A percentile compares a stretch with the other conserved stretches of the same genome.
Evolutionary conservation across 2,329 filamentous ascomycete genomes (phyloP).

Genomic region (Xylaria sp.): DNA sequence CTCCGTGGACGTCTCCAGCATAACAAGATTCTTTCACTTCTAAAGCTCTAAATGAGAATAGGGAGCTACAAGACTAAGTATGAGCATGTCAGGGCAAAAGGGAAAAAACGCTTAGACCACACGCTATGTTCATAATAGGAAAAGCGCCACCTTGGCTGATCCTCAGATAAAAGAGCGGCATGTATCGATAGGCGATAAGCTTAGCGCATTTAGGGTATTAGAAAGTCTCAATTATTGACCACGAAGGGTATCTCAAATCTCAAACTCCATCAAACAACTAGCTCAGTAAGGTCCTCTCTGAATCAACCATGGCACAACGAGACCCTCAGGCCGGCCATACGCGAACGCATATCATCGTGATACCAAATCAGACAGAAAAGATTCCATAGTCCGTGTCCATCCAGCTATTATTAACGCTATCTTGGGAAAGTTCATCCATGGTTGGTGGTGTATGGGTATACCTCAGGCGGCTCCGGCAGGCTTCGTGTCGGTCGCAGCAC

Average conservation of each 20-base stretch:
- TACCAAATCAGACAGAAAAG: slow-evolving; percentile 11
- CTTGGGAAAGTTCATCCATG: slow-evolving; percentile 2
- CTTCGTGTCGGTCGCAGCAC: slow-evolving; percentile 24
- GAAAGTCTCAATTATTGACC: slow-evolving; percentile 35
- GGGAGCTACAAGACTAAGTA: background rate
- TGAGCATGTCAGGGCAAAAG: background rate
- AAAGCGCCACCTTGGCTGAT: slow-evolving; percentile 15
- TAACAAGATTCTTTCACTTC: slow-evolving; percentile 22
- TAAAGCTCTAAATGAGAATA: background rate
- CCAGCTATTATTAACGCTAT: slow-evolving; percentile 14
- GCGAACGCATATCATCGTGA: background rate
- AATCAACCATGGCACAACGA: slow-evolving; percentile 4
- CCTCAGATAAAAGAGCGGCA: slow-evolving; percentile 1
- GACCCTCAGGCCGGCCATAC: slow-evolving; percentile 8
- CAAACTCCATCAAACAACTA: slow-evolving; percentile 43
- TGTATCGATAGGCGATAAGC: slow-evolving; percentile 35
- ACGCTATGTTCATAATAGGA: slow-evolving; percentile 18
- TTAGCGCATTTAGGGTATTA: slow-evolving; percentile 25
- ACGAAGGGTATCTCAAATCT: slow-evolving; percentile 46
- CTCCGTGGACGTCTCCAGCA: background rate
- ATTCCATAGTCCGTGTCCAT: slow-evolving; percentile 18
- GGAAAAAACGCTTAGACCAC: slow-evolving; percentile 12
- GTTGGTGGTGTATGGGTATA: slow-evolving; percentile 8
- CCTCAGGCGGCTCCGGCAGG: slow-evolving; percentile 24
- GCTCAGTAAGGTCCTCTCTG: slow-evolving; percentile 39